Conservation (phyloP, 345 rosid genomes). For the Brassica napus region Da-Ae NC_063449.1:38076001-38076500, state of each 20-base stretch:
- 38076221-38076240: conserved; percentile 28
- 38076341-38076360: conserved; percentile 11
- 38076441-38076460: neutral
- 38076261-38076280: neutral
- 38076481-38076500: neutral
- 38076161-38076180: neutral
- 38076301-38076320: neutral
- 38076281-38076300: conserved; percentile 3
- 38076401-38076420: neutral
- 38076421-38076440: neutral
- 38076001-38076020: neutral
- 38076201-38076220: conserved; percentile 4
- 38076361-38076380: conserved; percentile 7
- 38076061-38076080: neutral
- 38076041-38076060: neutral
- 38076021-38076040: neutral
- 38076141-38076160: neutral
- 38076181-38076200: neutral
- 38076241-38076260: neutral
- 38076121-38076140: neutral
- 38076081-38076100: neutral
- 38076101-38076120: neutral
- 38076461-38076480: neutral
- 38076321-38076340: conserved; percentile 16
- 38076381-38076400: conserved; percentile 13